Evolutionary conservation across 768 basidiomycete species (phyloP), one percentile per base, ranked within the genome.

Genomic region (Panaeolus cyanescens): DNA sequence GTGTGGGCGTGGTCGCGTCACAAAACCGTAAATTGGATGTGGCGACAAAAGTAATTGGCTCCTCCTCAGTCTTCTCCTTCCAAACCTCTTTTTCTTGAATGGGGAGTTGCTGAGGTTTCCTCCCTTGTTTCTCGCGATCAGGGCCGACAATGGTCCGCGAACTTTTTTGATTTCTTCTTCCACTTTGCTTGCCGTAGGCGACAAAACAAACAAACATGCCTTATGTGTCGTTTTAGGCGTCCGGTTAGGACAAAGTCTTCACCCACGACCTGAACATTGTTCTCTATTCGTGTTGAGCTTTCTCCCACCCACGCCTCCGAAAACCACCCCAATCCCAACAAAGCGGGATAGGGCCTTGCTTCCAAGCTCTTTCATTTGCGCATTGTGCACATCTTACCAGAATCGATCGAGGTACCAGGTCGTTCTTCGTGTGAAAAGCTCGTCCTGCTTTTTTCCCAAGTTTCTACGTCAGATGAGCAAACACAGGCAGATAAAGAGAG

Each of bases 11-110:
- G 39, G 39, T 42, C 39, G 39, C 45, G 45, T 50, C 45, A 50
- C 30, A 50, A 50, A 50, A 50, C 45, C 45, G 45, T 50, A 50
- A 50, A 50, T 50, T 50, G 45, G 45, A 28, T 50, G 45, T 50
- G 45, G 45, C 45, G 45, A 50, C 45, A 50, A 50, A 15, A 13
- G n/a, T 50, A 13, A 13, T 50, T 20, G 22, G 12, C 19, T 50
- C 45, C 10, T 25, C 10, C 25, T 45, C 7, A 50, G n/a, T 28
- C 45, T 50, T 28, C 45, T 42, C 19, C 19, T 42, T 22, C 39
- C 4, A 42, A 22, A 9, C 39, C 39, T 42, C 39, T 42, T 7
- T 42, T 20, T 17, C 9, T 42, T 42, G 19, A 22, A 42, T n/a
- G n/a, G n/a, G n/a, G n/a, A n/a, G n/a, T 8, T 42, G 19, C 39